A percentile compares a stretch with the other conserved stretches of the same genome.
phyloP scores from a whole-genome alignment of 2,329 filamentous ascomycete species.

The Cladophialophora yegresii region DNA sequence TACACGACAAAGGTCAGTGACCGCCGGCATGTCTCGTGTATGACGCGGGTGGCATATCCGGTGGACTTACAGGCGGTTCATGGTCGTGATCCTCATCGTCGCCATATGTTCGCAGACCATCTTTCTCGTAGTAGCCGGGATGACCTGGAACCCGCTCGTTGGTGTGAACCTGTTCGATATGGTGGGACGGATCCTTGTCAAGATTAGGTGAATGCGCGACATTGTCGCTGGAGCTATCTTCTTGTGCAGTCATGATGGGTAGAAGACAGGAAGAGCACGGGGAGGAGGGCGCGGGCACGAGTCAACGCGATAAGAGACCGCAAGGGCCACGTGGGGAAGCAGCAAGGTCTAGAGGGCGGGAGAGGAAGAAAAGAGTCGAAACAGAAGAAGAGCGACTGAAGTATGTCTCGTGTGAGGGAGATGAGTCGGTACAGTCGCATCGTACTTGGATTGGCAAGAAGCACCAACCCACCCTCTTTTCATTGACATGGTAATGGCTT shows the following conservation, averaged over 20 bases:
- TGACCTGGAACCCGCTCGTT: slow-evolving; percentile 42
- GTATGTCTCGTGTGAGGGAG: slow-evolving; percentile 8
- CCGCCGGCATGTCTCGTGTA: background rate
- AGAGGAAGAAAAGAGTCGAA: slow-evolving; percentile 1
- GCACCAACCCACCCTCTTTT: background rate
- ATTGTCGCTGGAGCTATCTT: slow-evolving; percentile 26
- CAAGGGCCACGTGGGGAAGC: background rate
- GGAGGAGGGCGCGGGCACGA: background rate
- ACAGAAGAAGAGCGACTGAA: slow-evolving; percentile 18
- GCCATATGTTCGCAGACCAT: slow-evolving; percentile 50
- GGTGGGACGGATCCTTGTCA: slow-evolving; percentile 36
- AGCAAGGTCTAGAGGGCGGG: background rate
- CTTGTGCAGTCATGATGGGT: slow-evolving; percentile 26
- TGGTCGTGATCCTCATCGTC: slow-evolving; percentile 53
- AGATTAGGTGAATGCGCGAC: slow-evolving; percentile 17
- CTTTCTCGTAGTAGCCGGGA: slow-evolving; percentile 51
- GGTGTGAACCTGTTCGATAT: slow-evolving; percentile 39
- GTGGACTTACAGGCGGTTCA: slow-evolving; percentile 48
- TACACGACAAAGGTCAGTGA: slow-evolving; percentile 50
- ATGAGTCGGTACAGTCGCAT: background rate
- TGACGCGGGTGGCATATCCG: background rate
- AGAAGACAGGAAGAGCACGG: background rate
- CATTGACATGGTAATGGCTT: background rate
- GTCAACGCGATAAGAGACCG: background rate
- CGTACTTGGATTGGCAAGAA: background rate